Evolutionary conservation across 495 filamentous ascomycete genomes (phyloP).

Genomic region (Xylaria castorea): DNA sequence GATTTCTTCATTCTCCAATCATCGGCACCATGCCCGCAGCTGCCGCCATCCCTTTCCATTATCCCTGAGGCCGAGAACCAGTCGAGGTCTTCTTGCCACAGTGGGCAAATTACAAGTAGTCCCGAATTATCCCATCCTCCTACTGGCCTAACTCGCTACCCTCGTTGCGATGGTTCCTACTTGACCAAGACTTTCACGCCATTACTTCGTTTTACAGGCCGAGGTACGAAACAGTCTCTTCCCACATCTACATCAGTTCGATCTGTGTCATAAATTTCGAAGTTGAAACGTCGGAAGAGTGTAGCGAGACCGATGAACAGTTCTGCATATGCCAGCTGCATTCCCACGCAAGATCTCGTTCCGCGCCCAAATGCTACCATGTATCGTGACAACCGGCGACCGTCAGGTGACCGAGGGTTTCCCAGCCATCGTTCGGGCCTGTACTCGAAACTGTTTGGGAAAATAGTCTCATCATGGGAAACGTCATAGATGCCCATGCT

Average conservation of each 20-base stretch:
- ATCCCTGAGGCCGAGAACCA: no score
- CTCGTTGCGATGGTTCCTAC: background rate
- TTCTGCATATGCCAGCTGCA: conserved; percentile 43
- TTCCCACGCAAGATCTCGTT: conserved; percentile 50
- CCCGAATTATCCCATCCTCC: background rate
- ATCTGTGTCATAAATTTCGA: conserved; percentile 41
- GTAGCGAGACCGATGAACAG: conserved; percentile 39
- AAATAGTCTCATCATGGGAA: background rate
- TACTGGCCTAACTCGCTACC: background rate
- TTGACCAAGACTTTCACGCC: conserved; percentile 32
- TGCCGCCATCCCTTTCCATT: background rate
- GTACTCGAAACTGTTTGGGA: conserved; percentile 13
- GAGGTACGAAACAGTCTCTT: conserved; percentile 32
- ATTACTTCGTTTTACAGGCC: conserved; percentile 24
- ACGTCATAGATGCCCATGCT: conserved; percentile 5
- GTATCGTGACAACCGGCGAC: conserved; percentile 29
- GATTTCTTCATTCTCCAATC: background rate
- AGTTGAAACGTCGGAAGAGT: conserved; percentile 43
- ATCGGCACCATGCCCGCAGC: background rate
- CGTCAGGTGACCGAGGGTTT: conserved; percentile 15
- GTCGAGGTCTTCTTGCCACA: no score
- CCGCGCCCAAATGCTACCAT: conserved; percentile 53
- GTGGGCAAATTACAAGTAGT: no score
- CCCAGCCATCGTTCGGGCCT: conserved; percentile 14
- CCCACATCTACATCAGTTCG: conserved; percentile 33